Evolutionary conservation across 306 rosid genomes (phyloP).

Genomic region (Cucumis hystrix): DNA sequence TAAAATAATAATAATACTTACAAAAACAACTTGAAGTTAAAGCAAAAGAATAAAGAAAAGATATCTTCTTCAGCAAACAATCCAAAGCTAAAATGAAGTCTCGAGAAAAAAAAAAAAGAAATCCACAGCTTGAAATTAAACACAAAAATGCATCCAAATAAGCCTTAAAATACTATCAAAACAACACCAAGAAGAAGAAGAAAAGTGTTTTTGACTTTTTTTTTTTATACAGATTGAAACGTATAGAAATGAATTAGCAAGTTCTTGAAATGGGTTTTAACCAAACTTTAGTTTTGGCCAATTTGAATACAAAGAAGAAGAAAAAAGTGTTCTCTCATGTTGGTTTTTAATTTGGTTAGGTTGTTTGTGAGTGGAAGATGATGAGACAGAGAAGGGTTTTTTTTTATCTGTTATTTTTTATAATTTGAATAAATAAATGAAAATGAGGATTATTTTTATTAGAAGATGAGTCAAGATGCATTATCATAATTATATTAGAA

Average conservation of each 20-base stretch:
- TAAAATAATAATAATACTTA: not conserved
- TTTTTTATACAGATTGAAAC: slow-evolving; percentile 21
- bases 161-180: slow-evolving; percentile 9
- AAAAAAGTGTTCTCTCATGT: not conserved
- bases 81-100: not conserved
- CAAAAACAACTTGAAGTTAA: slow-evolving; percentile 2
- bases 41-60: slow-evolving; percentile 13
- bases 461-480: too few relatives aligned
- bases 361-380: not conserved
- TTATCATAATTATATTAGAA: too few relatives aligned
- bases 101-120: too few relatives aligned
- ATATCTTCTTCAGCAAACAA: slow-evolving; percentile 58
- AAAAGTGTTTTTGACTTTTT: slow-evolving; percentile 25
- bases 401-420: too few relatives aligned
- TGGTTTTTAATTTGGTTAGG: not conserved
- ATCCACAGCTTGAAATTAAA: not conserved
- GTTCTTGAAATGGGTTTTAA: not conserved
- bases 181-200: not conserved
- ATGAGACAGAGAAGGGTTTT: not conserved
- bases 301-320: not conserved
- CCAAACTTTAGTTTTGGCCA: not conserved
- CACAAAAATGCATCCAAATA: not conserved
- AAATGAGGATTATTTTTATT: too few relatives aligned
- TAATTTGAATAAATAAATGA: too few relatives aligned
- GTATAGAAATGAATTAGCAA: slow-evolving; percentile 30